A percentile compares a stretch with the other conserved stretches of the same genome.
These are phyloP conservation scores for Colletotrichum paranaense DNA, from an alignment of 2,329 filamentous ascomycete genomes.

Conservation along the genomic window DNA sequence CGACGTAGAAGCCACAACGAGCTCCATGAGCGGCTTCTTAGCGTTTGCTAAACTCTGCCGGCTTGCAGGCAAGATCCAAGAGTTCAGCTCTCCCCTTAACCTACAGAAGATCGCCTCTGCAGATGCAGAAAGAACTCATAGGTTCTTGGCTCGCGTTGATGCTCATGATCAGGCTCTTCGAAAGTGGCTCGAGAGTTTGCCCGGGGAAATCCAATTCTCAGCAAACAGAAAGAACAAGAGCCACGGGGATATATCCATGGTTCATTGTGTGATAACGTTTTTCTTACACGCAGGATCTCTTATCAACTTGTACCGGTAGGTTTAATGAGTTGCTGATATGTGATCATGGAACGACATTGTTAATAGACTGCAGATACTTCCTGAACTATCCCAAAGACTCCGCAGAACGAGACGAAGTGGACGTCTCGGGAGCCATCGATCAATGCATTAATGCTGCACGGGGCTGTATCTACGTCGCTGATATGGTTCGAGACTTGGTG, in stretches of 20 bases:
- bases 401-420: neutral
- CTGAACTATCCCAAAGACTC: neutral
- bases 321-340: neutral
- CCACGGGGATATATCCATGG: constrained; percentile 36
- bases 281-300: constrained; percentile 43
- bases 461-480: constrained; percentile 42
- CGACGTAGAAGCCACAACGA: neutral
- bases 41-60: constrained; percentile 42
- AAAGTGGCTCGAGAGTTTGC: constrained; percentile 38
- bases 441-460: constrained; percentile 42
- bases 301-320: constrained; percentile 40
- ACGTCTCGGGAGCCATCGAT: neutral
- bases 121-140: neutral
- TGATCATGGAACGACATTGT: neutral
- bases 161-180: constrained; percentile 36
- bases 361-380: neutral
- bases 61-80: constrained; percentile 41
- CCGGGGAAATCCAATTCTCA: constrained; percentile 42
- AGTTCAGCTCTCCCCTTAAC: constrained; percentile 37
- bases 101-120: constrained; percentile 29
- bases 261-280: constrained; percentile 44
- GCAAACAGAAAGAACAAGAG: constrained; percentile 33
- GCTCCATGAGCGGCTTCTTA: constrained; percentile 40
- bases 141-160: constrained; percentile 30
- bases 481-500: constrained; percentile 41